Evolutionary conservation across 345 rosid genomes (phyloP), one percentile per base, ranked within the genome.

Genomic region (Arabis hirsuta): DNA sequence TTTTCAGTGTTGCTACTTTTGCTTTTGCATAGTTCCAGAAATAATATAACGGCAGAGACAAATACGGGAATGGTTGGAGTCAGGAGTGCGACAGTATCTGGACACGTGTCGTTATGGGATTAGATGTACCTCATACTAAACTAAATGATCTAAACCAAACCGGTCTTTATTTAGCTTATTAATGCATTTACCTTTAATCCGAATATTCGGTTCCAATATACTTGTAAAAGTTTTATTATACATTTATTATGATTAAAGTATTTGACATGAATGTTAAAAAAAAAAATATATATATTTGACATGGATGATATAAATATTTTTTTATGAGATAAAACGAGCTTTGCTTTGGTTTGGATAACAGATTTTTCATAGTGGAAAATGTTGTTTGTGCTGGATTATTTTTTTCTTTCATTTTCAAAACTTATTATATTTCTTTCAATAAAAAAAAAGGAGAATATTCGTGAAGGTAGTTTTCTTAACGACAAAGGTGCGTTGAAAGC

Each of bases 391-490:
- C n/a, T n/a, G n/a, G n/a, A 34, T 6, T 34, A 2, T 34, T 34
- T 34, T 34, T 34, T 34, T 7, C 6, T 29, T 3, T 29, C 4
- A 1, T 29, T 34, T 34, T 6, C 2, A 1, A 7, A 34, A 6
- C 38, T 5, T 34, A 34, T 34, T 7, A 32, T 34, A 32, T 6
- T 32, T 32, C 8, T 32, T 32, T 32, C 2, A 34, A 4, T 46
- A 3, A 36, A 2, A 46, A 3, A 20, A 65, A 36, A 7, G 34
- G 19, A 64, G 24, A 65, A 51, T 6, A 10, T 39, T 41, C 26
- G 6, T 41, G 61, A 52, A 26, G 42, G 51, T 47, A 67, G 71
- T 26, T 67, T 67, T 67, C 71, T 67, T 53, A 67, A 67, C 52
- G 50, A 39, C 71, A 53, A 53, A 67, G 61, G 5, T 41, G 71